Evolutionary conservation across 2,329 filamentous ascomycete genomes (phyloP).

Genomic region (Monosporascus sp.): DNA sequence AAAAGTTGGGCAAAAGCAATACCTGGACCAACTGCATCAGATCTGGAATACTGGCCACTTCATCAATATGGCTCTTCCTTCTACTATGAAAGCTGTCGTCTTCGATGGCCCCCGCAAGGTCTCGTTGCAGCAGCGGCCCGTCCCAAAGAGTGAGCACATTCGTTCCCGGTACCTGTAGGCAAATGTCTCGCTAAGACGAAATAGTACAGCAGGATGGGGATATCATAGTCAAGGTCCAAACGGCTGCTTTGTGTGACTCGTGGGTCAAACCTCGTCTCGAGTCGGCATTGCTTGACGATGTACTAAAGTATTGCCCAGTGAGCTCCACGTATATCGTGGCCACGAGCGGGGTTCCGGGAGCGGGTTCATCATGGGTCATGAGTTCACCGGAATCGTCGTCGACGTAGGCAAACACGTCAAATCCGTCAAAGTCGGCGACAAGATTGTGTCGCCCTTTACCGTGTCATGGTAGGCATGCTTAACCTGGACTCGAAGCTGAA

Average conservation of each 20-base stretch:
- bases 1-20: no score
- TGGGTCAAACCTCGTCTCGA: constrained; percentile 36
- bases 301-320: constrained; percentile 42
- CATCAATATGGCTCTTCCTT: constrained; percentile 27
- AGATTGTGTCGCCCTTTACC: constrained; percentile 80
- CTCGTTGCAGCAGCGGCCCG: constrained; percentile 71
- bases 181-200: constrained; percentile 10
- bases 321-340: constrained; percentile 82
- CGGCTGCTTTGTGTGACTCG: constrained; percentile 85
- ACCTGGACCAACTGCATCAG: no score
- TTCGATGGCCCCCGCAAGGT: constrained; percentile 77
- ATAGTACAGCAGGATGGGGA: constrained; percentile 65
- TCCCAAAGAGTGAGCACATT: constrained; percentile 55
- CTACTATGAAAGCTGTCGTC: constrained; percentile 81
- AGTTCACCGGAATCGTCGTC: constrained; percentile 75
- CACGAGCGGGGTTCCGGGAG: constrained; percentile 62
- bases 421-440: constrained; percentile 67
- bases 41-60: background rate
- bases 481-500: background rate
- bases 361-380: constrained; percentile 71
- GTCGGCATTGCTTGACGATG: constrained; percentile 3
- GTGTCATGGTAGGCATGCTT: constrained; percentile 60
- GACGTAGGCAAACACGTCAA: constrained; percentile 64
- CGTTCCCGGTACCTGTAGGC: background rate
- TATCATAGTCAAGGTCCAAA: constrained; percentile 76